Percentiles rank a stretch among this genome's conserved stretches.
Conservation (phyloP, 2,329 filamentous ascomycete species). For the Colletotrichum somersetense region DNA sequence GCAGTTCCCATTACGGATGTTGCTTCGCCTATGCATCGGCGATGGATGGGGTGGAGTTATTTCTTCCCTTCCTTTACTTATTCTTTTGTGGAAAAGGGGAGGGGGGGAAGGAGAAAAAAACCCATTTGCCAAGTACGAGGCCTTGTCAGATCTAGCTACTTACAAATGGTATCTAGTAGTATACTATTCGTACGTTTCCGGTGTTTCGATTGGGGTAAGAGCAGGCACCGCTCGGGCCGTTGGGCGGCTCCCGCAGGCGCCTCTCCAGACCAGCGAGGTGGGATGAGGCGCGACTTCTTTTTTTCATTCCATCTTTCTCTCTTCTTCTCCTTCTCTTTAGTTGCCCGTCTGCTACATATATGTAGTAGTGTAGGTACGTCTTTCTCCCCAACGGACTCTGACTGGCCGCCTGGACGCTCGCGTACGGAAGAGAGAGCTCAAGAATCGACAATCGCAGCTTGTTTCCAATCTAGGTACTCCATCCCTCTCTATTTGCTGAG, state of each 20-base stretch:
- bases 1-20: constrained; percentile 7
- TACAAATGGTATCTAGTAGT: too few relatives aligned
- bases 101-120: background rate
- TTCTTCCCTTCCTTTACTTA: background rate
- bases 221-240: constrained; percentile 28
- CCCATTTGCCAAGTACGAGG: background rate
- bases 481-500: background rate
- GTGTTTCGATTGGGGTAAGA: constrained; percentile 39
- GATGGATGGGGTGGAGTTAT: constrained; percentile 13
- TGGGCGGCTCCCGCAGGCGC: constrained; percentile 22
- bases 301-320: background rate
- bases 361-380: too few relatives aligned
- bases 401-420: constrained; percentile 14
- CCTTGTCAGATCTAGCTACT: background rate
- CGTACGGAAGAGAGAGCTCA: background rate
- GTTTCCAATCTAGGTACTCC: too few relatives aligned
- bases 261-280: constrained; percentile 1
- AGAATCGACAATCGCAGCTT: background rate
- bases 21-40: constrained; percentile 29
- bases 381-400: background rate
- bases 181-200: too few relatives aligned
- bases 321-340: too few relatives aligned
- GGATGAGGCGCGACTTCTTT: background rate
- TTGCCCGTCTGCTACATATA: too few relatives aligned
- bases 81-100: background rate